phyloP scores from a whole-genome alignment of 2,329 filamentous ascomycete genomes.

The Leptoxyphium fumago region DNA sequence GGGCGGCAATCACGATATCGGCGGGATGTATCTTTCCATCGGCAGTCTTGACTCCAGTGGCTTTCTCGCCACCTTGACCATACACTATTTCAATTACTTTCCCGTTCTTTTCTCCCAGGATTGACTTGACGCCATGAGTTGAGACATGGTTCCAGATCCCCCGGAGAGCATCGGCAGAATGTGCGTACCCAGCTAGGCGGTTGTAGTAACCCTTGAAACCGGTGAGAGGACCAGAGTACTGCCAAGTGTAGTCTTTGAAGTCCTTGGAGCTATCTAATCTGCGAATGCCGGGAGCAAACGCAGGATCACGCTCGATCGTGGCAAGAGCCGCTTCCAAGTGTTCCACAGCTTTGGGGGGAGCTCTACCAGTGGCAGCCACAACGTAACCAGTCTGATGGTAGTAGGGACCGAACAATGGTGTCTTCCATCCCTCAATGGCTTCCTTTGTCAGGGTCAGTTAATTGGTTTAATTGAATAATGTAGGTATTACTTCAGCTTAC shows the following conservation, averaged over 20 bases:
- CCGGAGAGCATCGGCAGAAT: conserved; percentile 37
- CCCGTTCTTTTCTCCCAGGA: conserved; percentile 27
- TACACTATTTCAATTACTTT: conserved; percentile 28
- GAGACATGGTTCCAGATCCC: conserved; percentile 32
- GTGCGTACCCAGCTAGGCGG: conserved; percentile 41
- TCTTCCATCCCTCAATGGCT: conserved; percentile 40
- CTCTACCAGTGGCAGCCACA: conserved; percentile 34
- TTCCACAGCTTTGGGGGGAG: conserved; percentile 33
- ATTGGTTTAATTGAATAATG: neutral
- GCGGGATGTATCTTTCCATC: conserved; percentile 25
- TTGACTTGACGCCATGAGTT: conserved; percentile 27
- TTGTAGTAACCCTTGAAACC: conserved; percentile 48
- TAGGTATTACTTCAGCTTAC: neutral
- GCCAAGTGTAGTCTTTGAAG: conserved; percentile 31
- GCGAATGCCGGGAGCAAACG: conserved; percentile 27
- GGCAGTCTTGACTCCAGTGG: conserved; percentile 24
- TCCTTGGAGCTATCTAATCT: conserved; percentile 24
- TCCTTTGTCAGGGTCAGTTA: conserved; percentile 14
- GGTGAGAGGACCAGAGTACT: conserved; percentile 33
- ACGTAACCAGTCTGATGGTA: conserved; percentile 42
- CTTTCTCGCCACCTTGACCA: conserved; percentile 12
- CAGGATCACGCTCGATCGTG: conserved; percentile 26
- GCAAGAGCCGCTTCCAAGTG: conserved; percentile 31
- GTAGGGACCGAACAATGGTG: conserved; percentile 39
- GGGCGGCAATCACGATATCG: conserved; percentile 34